Evolutionary conservation across 2,329 filamentous ascomycete genomes (phyloP).

Genomic region (Fusarium sp.): DNA sequence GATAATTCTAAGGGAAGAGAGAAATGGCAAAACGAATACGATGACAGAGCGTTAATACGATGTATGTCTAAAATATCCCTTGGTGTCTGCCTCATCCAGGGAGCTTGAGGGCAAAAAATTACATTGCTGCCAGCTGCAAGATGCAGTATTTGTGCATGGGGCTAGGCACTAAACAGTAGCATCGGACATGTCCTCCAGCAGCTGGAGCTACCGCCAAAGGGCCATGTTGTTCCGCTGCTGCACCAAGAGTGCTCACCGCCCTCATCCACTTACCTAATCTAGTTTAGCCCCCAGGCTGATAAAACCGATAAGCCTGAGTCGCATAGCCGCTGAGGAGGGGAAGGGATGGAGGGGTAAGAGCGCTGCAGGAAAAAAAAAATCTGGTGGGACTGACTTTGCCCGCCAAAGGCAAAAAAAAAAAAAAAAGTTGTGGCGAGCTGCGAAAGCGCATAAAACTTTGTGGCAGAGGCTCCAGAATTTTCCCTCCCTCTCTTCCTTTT

Average conservation of each 20-base stretch:
- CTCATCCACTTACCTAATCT: slow-evolving; percentile 29
- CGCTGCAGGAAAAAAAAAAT: neutral
- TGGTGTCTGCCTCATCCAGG: slow-evolving; percentile 22
- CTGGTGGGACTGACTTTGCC: slow-evolving; percentile 10
- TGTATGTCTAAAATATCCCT: neutral
- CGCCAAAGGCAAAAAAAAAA: slow-evolving; percentile 8
- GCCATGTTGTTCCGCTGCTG: slow-evolving; percentile 3
- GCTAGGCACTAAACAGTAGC: slow-evolving; percentile 30
- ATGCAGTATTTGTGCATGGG: slow-evolving; percentile 38
- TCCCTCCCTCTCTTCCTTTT: slow-evolving; percentile 46
- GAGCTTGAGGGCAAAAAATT: slow-evolving; percentile 8
- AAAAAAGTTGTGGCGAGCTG: slow-evolving; percentile 45
- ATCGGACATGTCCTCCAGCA: slow-evolving; percentile 30
- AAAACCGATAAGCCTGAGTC: slow-evolving; percentile 49
- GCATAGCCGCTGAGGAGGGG: slow-evolving; percentile 26
- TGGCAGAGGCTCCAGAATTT: slow-evolving; percentile 40
- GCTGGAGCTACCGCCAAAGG: slow-evolving; percentile 12
- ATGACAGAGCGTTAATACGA: too few relatives aligned
- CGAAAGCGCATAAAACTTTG: slow-evolving; percentile 15
- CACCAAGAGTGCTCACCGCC: slow-evolving; percentile 41
- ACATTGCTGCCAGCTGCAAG: slow-evolving; percentile 24
- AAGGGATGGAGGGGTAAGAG: slow-evolving; percentile 42
- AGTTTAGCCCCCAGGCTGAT: slow-evolving; percentile 40
- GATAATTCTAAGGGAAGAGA: too few relatives aligned
- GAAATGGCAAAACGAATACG: too few relatives aligned